Evolutionary conservation across 306 rosid genomes (phyloP), one percentile per base, ranked within the genome.

Genomic region (Dicorynia guianensis): DNA sequence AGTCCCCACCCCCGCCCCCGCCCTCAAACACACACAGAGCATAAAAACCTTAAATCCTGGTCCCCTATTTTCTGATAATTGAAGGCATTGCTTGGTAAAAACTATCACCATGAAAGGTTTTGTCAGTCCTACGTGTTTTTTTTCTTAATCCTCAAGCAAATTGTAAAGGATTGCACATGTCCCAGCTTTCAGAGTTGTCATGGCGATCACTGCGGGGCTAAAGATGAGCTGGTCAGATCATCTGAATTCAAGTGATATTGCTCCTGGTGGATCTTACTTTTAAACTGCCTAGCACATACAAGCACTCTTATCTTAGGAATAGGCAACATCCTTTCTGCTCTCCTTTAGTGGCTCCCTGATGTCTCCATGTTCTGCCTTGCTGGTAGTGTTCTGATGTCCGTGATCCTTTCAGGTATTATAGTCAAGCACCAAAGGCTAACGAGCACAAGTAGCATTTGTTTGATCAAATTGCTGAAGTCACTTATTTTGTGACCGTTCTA

Each of bases 331-430:
- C 47, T 43, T n/a, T 43, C 52, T 19, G 44, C 57, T 74, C 40
- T 18, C 35, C 38, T 4, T 25, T 1, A 9, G 35, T 66, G 63
- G 62, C 66, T 62, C 54, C 34, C 48, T 48, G 68, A 49, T 62
- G 40, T 74, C 73, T 53, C 69, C 70, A 52, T 77, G 71, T 71
- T 66, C 81, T 81, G 77, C 82, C 84, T 64, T 70, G 35, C 61
- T 43, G 4, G 64, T 44, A 36, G 82, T 49, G 58, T 67, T 46
- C 18, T 25, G 69, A 55, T 58, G 72, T 52, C 40, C 14, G 7
- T 20, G 60, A 25, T 47, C 69, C 49, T 54, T 52, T 25, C 55
- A 8, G 74, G 72, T 38, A 38, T 46, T 38, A 42, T 30, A 76
- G 76, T 40, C 63, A 67, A 78, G 77, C 69, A 74, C 75, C 39